Evolutionary conservation across 176 grass and related monocot genomes (phyloP), one percentile per base, ranked within the genome.

Genomic region (Melocanna baccifera): DNA sequence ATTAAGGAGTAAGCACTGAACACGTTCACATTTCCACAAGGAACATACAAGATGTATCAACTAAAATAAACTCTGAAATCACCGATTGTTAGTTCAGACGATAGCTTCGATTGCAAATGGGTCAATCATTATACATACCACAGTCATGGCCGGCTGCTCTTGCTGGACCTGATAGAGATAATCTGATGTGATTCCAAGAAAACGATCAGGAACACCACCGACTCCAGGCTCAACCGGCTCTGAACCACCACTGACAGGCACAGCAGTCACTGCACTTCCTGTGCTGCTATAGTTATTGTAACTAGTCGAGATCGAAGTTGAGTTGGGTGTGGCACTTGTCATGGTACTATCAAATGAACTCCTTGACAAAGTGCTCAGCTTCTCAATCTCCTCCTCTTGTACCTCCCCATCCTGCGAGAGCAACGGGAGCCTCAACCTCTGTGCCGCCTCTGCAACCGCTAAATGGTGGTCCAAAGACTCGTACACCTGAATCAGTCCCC

Each of bases 131-230:
- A 52, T 12, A 77, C 87, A 67, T 94, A 98, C 96, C 93, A 94
- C 86, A 46, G 81, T 52, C 86, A 94, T 91, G 55, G 82, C 82
- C 4, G 81, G 89, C 64, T 94, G 83, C 56, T 94, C 86, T 81
- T 94, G 89, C n/a, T 98, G 96, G 58, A 94, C 83, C 84, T 98
- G 96, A 77, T 91, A 92, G 18, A 98, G 91, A 87, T 95, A 98
- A 75, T 75, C 83, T 18, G 89, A 87, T 30, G 87, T 98, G 69
- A 98, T 88, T 71, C 93, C 96, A 26, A 98, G 92, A 93, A 98
- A 98, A 37, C 93, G 85, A 75, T 98, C 90, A 69, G 93, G 87
- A 12, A 98, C 91, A 12, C 96, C 93, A 62, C 92, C 92, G 11
- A 92, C 91, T 36, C 87, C 87, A 79, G 89, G 96, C 67, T 98